A percentile compares a stretch with the other conserved stretches of the same genome.
Conservation (phyloP, 2,329 filamentous ascomycete genomes). For the Dactylellina leptospora region DNA sequence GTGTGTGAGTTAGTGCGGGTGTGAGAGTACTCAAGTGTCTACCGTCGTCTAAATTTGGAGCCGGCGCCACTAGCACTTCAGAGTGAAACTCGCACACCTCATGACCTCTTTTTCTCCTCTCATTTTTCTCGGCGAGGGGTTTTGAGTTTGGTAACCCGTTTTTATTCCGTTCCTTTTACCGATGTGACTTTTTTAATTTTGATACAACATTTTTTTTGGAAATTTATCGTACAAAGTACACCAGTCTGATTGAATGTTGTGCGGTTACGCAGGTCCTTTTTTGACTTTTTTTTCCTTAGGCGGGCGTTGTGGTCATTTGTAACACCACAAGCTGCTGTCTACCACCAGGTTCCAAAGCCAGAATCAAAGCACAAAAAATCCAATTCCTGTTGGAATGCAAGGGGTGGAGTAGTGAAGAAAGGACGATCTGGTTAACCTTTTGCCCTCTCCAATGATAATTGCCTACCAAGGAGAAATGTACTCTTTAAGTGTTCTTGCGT, state of each 20-base stretch:
- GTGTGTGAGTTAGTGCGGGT: no score
- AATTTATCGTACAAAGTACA: no score
- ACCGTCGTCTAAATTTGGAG: constrained; percentile 10
- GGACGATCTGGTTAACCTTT: constrained; percentile 20
- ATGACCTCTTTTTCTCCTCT: constrained; percentile 1
- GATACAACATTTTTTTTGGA: constrained; percentile 16
- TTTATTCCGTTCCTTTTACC: not conserved
- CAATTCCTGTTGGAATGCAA: constrained; percentile 38
- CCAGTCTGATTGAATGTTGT: constrained; percentile 9
- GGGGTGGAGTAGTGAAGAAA: constrained; percentile 8
- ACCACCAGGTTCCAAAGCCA: constrained; percentile 12
- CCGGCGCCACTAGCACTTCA: constrained; percentile 1
- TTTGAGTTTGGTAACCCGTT: not conserved
- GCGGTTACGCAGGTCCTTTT: constrained; percentile 9
- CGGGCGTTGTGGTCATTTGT: constrained; percentile 5
- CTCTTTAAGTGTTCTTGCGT: not conserved
- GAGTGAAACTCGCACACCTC: constrained; percentile 8
- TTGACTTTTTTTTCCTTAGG: no score
- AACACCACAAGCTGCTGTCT: constrained; percentile 4
- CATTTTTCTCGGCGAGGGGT: constrained; percentile 2
- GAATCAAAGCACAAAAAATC: no score
- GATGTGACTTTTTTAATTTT: constrained; percentile 7
- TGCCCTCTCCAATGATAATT: not conserved
- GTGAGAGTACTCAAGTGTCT: not conserved
- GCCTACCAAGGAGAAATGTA: not conserved